Evolutionary conservation across 2,329 filamentous ascomycete species (phyloP).

Genomic region (Colletotrichum tamarilloi): DNA sequence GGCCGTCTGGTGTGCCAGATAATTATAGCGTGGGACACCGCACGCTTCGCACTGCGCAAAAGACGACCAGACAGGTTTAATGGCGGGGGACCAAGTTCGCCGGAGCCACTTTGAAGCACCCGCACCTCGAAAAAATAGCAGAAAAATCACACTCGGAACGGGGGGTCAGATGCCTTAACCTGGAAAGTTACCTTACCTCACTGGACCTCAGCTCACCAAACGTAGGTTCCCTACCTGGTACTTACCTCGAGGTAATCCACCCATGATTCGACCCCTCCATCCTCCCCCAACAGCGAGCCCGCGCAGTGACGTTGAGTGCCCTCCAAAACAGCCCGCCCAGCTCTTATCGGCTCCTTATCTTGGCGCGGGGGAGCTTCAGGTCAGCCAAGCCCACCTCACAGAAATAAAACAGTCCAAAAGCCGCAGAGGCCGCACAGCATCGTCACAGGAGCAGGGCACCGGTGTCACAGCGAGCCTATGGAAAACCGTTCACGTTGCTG

Average conservation of each 20-base stretch:
- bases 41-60: neutral
- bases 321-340: neutral
- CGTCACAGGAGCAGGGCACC: constrained; percentile 19
- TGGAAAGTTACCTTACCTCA: neutral
- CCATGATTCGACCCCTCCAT: constrained; percentile 3
- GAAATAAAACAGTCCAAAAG: neutral
- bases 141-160: neutral
- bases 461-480: constrained; percentile 13
- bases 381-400: constrained; percentile 16
- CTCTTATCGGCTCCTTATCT: constrained; percentile 34
- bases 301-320: neutral
- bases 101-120: constrained; percentile 6
- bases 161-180: too few species aligned
- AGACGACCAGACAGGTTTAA: constrained; percentile 11
- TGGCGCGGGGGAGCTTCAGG: constrained; percentile 35
- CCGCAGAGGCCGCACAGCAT: constrained; percentile 1
- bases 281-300: constrained; percentile 25
- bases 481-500: constrained; percentile 24
- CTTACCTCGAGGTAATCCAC: neutral
- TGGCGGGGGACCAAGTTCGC: constrained; percentile 13
- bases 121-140: constrained; percentile 14
- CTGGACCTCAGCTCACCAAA: constrained; percentile 1
- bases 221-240: neutral
- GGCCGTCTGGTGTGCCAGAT: constrained; percentile 10
- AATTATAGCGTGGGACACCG: constrained; percentile 25